These are phyloP conservation scores for Fusarium sp. DNA, from an alignment of 2,329 filamentous ascomycete genomes.

Conservation along the genomic window DNA sequence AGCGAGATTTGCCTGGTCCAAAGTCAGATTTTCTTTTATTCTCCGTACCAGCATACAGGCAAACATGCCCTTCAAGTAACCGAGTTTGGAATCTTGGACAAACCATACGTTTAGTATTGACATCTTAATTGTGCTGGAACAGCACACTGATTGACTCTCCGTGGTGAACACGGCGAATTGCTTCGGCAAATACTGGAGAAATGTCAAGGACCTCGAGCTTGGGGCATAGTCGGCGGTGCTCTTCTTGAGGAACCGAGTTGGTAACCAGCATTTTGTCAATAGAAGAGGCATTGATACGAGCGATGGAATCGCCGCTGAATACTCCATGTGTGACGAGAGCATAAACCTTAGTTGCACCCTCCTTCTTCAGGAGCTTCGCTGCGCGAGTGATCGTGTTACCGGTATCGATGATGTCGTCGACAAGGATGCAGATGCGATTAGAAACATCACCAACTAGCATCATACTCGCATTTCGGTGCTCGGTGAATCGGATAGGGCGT, in stretches of 20 bases:
- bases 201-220: slow-evolving; percentile 94
- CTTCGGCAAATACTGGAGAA: slow-evolving; percentile 91
- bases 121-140: slow-evolving; percentile 64
- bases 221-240: slow-evolving; percentile 80
- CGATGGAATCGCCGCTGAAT: slow-evolving; percentile 93
- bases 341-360: slow-evolving; percentile 91
- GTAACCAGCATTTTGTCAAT: slow-evolving; percentile 95
- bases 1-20: slow-evolving; percentile 9
- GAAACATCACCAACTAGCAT: slow-evolving; percentile 92
- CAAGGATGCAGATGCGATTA: slow-evolving; percentile 84
- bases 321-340: slow-evolving; percentile 95
- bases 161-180: slow-evolving; percentile 95
- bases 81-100: slow-evolving; percentile 22
- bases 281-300: slow-evolving; percentile 90
- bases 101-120: slow-evolving; percentile 17
- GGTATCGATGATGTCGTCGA: slow-evolving; percentile 95
- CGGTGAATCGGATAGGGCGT: slow-evolving; percentile 85
- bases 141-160: slow-evolving; percentile 97
- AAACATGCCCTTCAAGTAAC: slow-evolving; percentile 23
- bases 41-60: slow-evolving; percentile 12
- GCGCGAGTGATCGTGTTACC: slow-evolving; percentile 97
- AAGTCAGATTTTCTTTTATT: slow-evolving; percentile 1
- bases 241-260: slow-evolving; percentile 90
- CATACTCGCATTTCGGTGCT: slow-evolving; percentile 93
- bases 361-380: slow-evolving; percentile 95